These are phyloP conservation scores for Yamadazyma laniorum DNA, from an alignment of 805 yeast species.

Conservation along the genomic window DNA sequence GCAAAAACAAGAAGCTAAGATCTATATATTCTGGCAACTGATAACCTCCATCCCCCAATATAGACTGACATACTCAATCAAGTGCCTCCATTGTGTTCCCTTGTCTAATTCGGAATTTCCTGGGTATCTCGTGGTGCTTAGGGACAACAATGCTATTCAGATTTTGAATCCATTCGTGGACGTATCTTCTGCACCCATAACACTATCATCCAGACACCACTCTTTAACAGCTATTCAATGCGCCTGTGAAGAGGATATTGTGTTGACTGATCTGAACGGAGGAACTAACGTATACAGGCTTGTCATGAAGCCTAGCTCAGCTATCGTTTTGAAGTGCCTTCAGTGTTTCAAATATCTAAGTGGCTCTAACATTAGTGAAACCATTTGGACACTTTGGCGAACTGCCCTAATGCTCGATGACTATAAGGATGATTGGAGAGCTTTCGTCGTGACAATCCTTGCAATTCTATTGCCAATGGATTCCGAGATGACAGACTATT, in stretches of 20 bases:
- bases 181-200: slow-evolving; percentile 11
- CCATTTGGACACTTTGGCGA: slow-evolving; percentile 64
- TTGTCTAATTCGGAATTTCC: slow-evolving; percentile 30
- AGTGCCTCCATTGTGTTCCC: slow-evolving; percentile 38
- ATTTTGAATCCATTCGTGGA: slow-evolving; percentile 60
- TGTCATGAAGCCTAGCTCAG: slow-evolving; percentile 44
- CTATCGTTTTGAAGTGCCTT: slow-evolving; percentile 46
- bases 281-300: slow-evolving; percentile 29
- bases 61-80: slow-evolving; percentile 27
- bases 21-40: slow-evolving; percentile 48
- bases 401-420: slow-evolving; percentile 46
- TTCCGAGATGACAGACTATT: slow-evolving; percentile 15
- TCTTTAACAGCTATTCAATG: slow-evolving; percentile 23
- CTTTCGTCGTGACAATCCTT: slow-evolving; percentile 52
- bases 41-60: slow-evolving; percentile 30
- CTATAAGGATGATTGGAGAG: slow-evolving; percentile 55
- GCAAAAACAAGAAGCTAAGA: slow-evolving; percentile 40
- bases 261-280: slow-evolving; percentile 22
- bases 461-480: slow-evolving; percentile 49
- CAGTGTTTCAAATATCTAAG: slow-evolving; percentile 50
- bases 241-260: slow-evolving; percentile 28
- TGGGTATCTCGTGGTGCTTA: slow-evolving; percentile 47
- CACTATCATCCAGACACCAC: slow-evolving; percentile 7
- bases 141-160: slow-evolving; percentile 31
- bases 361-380: slow-evolving; percentile 57